phyloP scores from a whole-genome alignment of 2,329 filamentous ascomycete genomes.

The Diaporthe humulicola region DNA sequence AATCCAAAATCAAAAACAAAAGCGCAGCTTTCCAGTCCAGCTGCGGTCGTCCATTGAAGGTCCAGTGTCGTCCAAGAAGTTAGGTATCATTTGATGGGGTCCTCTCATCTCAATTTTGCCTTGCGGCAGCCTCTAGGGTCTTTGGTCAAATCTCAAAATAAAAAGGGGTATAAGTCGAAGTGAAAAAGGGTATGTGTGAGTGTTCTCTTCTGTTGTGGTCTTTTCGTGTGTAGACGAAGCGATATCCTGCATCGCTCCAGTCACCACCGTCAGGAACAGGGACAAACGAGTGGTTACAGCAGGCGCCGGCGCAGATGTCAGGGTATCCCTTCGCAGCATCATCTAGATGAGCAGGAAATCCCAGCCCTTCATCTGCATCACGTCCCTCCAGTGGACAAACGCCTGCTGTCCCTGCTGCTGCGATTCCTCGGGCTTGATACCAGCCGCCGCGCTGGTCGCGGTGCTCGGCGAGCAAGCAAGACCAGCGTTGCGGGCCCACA shows the following conservation, averaged over 20 bases:
- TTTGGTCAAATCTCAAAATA: conserved; percentile 40
- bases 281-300: conserved; percentile 35
- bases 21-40: conserved; percentile 40
- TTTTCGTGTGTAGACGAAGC: conserved; percentile 35
- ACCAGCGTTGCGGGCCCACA: conserved; percentile 83
- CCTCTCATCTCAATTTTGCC: conserved; percentile 36
- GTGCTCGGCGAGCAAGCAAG: conserved; percentile 52
- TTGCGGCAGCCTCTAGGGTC: conserved; percentile 39
- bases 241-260: conserved; percentile 32
- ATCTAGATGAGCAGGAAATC: conserved; percentile 88
- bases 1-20: conserved; percentile 11
- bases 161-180: conserved; percentile 39
- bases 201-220: conserved; percentile 31
- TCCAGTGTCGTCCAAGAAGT: conserved; percentile 40
- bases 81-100: conserved; percentile 37
- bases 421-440: conserved; percentile 47
- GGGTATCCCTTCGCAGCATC: conserved; percentile 38
- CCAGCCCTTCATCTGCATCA: conserved; percentile 93
- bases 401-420: conserved; percentile 48
- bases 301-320: conserved; percentile 36
- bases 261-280: conserved; percentile 37
- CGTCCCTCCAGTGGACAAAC: conserved; percentile 92
- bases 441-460: conserved; percentile 52
- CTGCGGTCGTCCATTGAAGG: conserved; percentile 37
- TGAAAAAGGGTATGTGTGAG: conserved; percentile 46